These are phyloP conservation scores for Carpinus fangiana DNA, from an alignment of 306 rosid genomes.

Conservation along the genomic window DNA sequence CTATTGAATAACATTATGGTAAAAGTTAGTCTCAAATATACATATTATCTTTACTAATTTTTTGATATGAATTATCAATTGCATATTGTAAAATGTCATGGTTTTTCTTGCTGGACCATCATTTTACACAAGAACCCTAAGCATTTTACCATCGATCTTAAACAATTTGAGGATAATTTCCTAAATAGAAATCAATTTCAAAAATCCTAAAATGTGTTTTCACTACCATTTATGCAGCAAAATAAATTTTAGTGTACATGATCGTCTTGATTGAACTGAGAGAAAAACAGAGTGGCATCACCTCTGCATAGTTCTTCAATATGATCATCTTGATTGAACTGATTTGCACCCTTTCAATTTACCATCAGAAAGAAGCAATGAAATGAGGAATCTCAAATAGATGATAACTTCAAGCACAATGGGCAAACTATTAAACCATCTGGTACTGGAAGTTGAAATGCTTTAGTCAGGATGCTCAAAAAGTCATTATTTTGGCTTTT, in stretches of 20 bases:
- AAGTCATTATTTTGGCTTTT: neutral
- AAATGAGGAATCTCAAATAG: neutral
- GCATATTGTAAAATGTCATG: too few relatives aligned
- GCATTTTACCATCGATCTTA: neutral
- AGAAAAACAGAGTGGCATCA: neutral
- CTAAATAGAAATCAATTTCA: neutral
- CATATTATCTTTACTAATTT: too few relatives aligned
- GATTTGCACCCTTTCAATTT: neutral
- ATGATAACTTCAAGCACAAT: neutral
- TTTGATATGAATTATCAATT: too few relatives aligned
- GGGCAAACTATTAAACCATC: neutral
- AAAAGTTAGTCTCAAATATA: too few relatives aligned
- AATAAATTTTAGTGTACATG: neutral
- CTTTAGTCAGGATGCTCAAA: neutral
- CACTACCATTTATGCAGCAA: neutral
- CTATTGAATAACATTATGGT: too few relatives aligned
- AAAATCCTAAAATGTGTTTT: neutral
- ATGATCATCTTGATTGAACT: neutral
- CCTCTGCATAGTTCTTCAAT: neutral
- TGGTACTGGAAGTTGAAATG: conserved; percentile 1
- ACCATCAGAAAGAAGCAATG: neutral
- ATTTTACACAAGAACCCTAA: too few relatives aligned
- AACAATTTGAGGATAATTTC: neutral
- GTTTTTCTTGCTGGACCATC: too few relatives aligned
- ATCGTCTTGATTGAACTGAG: neutral